Evolutionary conservation across 768 basidiomycete species (phyloP), one percentile per base, ranked within the genome.

Genomic region (Mycena leptocephala): DNA sequence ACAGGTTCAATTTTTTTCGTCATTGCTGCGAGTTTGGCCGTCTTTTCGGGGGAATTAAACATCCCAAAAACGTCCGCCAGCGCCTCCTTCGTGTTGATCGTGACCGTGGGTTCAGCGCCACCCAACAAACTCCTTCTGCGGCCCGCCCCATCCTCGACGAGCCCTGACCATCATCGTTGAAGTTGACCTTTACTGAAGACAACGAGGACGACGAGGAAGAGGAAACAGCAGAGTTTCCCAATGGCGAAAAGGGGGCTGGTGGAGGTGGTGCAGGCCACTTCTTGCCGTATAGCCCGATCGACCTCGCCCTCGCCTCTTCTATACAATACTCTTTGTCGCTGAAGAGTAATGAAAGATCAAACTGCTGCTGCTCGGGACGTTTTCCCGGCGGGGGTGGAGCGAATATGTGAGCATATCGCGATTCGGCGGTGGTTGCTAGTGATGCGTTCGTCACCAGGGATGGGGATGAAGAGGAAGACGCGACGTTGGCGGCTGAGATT

Each of bases 51-150:
- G 11, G 95, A 96, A 83, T 98, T 98, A 83, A 97, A 99, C 94
- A 99, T 97, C 66, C 94, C 95, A 85, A 97, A 97, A 51, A 99
- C 96, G 81, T 99, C 97, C 16, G 92, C 95, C 39, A 98, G 89
- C 5, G 98, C 98, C 77, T 96, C 96, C 83, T 97, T 97, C 33
- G 98, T 99, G 83, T 98, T 98, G 79, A 99, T 96, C 0, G 98
- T 99, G 8, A 99, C 94, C 0, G 96, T 96, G 5, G 95, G 95
- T 82, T 96, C 95, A 20, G 87, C 88, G 20, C 84, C 89, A 33
- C 84, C 85, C 72, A 86, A 82, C 48, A 87, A 81, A 37, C 89
- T 78, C 74, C 88, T 90, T 85, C 87, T 91, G 68, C 91, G 86
- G 32, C 86, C 79, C 37, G 86, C 79, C 13, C 84, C 68, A 86